A percentile compares a stretch with the other conserved stretches of the same genome.
phyloP scores from a whole-genome alignment of 164 flowering plant species.

The Berberis thunbergii region DNA sequence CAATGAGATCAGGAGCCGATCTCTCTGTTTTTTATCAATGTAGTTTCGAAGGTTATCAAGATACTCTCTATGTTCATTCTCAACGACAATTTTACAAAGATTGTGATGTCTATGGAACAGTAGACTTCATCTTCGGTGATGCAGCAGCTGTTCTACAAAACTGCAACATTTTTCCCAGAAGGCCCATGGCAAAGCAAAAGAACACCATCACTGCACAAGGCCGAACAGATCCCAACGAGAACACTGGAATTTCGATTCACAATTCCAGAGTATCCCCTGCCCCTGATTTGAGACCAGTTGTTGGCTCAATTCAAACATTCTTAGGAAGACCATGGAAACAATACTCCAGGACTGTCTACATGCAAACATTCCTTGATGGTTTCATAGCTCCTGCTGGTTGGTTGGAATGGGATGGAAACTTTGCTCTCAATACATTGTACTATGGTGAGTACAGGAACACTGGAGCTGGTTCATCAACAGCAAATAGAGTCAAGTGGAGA shows the following conservation, averaged over 20 bases:
- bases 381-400: constrained; percentile 7
- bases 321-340: constrained; percentile 10
- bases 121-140: constrained; percentile 9
- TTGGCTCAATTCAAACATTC: background rate
- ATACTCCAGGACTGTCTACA: constrained; percentile 7
- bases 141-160: constrained; percentile 8
- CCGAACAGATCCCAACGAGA: constrained; percentile 8
- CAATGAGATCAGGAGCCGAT: constrained; percentile 8
- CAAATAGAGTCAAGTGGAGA: constrained; percentile 4
- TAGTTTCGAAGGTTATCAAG: constrained; percentile 11
- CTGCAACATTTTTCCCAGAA: constrained; percentile 6
- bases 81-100: constrained; percentile 10
- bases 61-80: constrained; percentile 8
- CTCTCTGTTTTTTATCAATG: constrained; percentile 6
- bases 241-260: constrained; percentile 10
- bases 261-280: constrained; percentile 4
- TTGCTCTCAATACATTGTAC: constrained; percentile 8
- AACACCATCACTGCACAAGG: constrained; percentile 8
- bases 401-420: constrained; percentile 9
- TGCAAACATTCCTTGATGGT: background rate
- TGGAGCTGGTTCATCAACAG: constrained; percentile 3
- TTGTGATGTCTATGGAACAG: constrained; percentile 7
- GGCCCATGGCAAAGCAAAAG: background rate
- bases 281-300: constrained; percentile 1
- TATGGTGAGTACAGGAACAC: constrained; percentile 6